Base-by-base conservation (phyloP, 805 yeast genomes). In the Naumovozyma castellii region DNA sequence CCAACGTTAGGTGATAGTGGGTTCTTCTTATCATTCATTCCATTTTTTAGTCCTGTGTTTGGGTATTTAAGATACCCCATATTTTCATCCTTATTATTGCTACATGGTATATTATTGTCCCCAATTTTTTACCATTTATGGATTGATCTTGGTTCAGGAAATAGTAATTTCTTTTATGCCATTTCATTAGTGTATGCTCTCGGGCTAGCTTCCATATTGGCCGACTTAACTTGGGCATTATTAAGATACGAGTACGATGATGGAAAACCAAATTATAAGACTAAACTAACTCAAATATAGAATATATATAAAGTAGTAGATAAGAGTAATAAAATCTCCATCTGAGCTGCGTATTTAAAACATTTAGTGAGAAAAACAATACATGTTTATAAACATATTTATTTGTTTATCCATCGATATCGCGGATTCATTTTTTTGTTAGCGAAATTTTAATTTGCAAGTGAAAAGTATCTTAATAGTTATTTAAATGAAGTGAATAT, bases 91-190 rank as follows among this genome's bases (percentile, higher is more conserved):
- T 59, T 84, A 32, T 68, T 77, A 6, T 64, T 83, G 35, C 46
- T 74, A 5, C 78, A 73, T 44, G 68, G 80, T 17, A 61, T 83
- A 17, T 67, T 84, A 2, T 68, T 92, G 36, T 76, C 92, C 4
- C 97, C 97, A 2, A 78, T 85, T 8, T 92, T 90, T 58, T 87
- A 87, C 65, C 86, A 86, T 59, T 73, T 92, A 43, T 92, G 99
- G 99, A 84, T 90, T 49, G 82, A 80, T 43, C 69, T 85, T 42
- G 96, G 96, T 12, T 85, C 92, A 25, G 99, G 98, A 19, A 92
- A 92, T 64, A 80, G 96, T 38, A 92, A 92, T 62, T 92, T 92
- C 67, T 92, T 87, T 66, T 92, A 90, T 65, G 96, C 97, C 30
- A 83, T 92, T 51, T 85, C 92, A 3, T 69, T 92, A 43, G 84